Conservation (phyloP, 352 stramenopile species). For the Hyaloperonospora arabidopsidis region DNA sequence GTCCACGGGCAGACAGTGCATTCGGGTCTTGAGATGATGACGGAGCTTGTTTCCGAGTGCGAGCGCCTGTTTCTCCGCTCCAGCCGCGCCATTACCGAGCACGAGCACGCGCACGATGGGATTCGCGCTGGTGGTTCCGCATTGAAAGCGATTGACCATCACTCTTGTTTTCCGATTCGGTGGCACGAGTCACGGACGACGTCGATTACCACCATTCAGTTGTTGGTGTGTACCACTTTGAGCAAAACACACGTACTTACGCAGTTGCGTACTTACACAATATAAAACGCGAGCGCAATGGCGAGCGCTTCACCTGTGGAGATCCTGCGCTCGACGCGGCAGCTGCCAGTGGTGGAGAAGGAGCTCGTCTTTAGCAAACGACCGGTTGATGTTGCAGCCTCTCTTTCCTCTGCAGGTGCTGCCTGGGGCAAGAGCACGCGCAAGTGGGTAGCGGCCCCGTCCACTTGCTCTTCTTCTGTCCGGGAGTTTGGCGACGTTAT, state of each 20-base stretch:
- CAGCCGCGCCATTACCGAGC: slow-evolving; percentile 61
- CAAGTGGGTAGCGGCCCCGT: slow-evolving; percentile 29
- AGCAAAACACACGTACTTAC: too few species aligned
- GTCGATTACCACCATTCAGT: too few species aligned
- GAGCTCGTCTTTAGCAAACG: slow-evolving; percentile 24
- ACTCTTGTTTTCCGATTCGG: slow-evolving; percentile 2
- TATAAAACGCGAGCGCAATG: too few species aligned
- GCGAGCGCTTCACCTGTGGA: slow-evolving; percentile 21
- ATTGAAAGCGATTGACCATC: neutral
- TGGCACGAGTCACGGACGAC: slow-evolving; percentile 1
- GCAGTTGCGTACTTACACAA: too few species aligned
- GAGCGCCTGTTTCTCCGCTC: slow-evolving; percentile 71
- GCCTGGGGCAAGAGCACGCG: slow-evolving; percentile 50
- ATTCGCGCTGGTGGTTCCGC: slow-evolving; percentile 5
- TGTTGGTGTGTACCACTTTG: too few species aligned
- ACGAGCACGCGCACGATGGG: slow-evolving; percentile 37
- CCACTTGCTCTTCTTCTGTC: neutral
- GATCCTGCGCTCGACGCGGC: slow-evolving; percentile 36
- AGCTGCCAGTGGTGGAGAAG: slow-evolving; percentile 36
- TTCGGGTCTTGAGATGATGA: neutral
- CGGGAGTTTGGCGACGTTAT: slow-evolving; percentile 29
- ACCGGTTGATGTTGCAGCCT: slow-evolving; percentile 9
- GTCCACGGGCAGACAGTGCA: slow-evolving; percentile 6
- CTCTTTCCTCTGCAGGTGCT: slow-evolving; percentile 22
- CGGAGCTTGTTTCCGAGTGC: slow-evolving; percentile 39